Percentiles rank a stretch among this genome's conserved stretches.
These are phyloP conservation scores for Trichoderma sp. DNA, from an alignment of 2,329 filamentous ascomycete species.

Conservation along the genomic window DNA sequence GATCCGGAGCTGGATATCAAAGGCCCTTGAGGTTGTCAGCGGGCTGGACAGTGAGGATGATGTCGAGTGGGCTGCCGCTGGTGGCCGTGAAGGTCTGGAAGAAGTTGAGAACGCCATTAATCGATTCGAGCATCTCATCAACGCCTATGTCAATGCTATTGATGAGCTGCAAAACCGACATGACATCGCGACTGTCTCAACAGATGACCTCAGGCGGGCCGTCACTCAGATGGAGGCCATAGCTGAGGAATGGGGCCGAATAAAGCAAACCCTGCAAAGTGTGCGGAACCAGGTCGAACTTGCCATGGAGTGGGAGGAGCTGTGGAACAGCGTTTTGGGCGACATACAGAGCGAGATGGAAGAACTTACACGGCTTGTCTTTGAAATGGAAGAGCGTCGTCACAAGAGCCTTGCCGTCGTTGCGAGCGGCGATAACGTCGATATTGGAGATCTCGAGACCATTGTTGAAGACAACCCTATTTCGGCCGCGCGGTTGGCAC, in stretches of 20 bases:
- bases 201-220: slow-evolving; percentile 68
- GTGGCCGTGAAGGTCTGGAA: slow-evolving; percentile 75
- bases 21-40: slow-evolving; percentile 83
- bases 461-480: slow-evolving; percentile 85
- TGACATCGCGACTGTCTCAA: slow-evolving; percentile 70
- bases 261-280: slow-evolving; percentile 70
- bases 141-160: slow-evolving; percentile 91
- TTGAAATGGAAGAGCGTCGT: slow-evolving; percentile 96
- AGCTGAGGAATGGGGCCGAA: slow-evolving; percentile 77
- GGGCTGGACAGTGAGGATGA: slow-evolving; percentile 94
- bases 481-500: slow-evolving; percentile 47
- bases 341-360: slow-evolving; percentile 89
- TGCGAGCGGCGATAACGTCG: slow-evolving; percentile 60
- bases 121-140: slow-evolving; percentile 84
- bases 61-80: slow-evolving; percentile 92
- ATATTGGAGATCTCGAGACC: slow-evolving; percentile 86
- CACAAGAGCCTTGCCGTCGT: slow-evolving; percentile 72
- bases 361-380: slow-evolving; percentile 74
- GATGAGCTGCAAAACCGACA: slow-evolving; percentile 78
- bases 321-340: slow-evolving; percentile 90
- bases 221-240: slow-evolving; percentile 89
- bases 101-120: slow-evolving; percentile 72
- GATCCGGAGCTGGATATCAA: slow-evolving; percentile 89
- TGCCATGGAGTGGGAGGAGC: slow-evolving; percentile 98
- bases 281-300: slow-evolving; percentile 92